phyloP scores from a whole-genome alignment of 2,329 filamentous ascomycete genomes.

The Magnaporthales sp. region DNA sequence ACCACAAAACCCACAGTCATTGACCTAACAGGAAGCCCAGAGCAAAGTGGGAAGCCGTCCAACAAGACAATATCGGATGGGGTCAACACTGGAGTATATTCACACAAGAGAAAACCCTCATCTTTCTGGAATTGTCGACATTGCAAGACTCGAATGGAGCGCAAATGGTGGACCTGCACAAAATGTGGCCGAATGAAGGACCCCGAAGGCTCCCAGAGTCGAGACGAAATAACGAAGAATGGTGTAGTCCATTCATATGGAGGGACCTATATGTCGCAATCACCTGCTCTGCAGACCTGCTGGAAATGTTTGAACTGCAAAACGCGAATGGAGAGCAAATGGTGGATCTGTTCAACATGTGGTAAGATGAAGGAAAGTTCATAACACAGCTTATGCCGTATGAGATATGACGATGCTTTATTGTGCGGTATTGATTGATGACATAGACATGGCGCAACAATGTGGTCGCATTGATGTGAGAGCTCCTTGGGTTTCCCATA shows the following conservation, averaged over 20 bases:
- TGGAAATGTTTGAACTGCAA: conserved; percentile 47
- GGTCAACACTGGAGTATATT: background rate
- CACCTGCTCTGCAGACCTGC: conserved; percentile 5
- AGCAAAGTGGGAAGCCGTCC: background rate
- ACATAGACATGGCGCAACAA: background rate
- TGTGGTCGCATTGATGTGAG: background rate
- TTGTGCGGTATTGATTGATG: background rate
- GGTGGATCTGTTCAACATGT: conserved; percentile 49
- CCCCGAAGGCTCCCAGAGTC: background rate
- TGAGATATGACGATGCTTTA: background rate
- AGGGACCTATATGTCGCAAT: background rate
- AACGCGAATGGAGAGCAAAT: conserved; percentile 40
- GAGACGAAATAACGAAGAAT: background rate
- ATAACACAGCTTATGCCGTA: background rate
- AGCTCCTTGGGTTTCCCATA: background rate
- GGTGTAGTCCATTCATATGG: background rate
- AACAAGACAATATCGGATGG: background rate
- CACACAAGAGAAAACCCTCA: background rate
- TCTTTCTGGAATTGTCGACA: conserved; percentile 27
- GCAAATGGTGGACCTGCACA: conserved; percentile 49
- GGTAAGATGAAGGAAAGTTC: conserved; percentile 45
- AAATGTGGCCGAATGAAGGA: conserved; percentile 46
- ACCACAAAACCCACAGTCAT: background rate
- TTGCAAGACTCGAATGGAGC: conserved; percentile 42
- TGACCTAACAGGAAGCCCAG: background rate